Percentiles rank a stretch among this genome's conserved stretches.
phyloP scores from a whole-genome alignment of 345 rosid genomes.

The Boechera divaricarpa region DNA sequence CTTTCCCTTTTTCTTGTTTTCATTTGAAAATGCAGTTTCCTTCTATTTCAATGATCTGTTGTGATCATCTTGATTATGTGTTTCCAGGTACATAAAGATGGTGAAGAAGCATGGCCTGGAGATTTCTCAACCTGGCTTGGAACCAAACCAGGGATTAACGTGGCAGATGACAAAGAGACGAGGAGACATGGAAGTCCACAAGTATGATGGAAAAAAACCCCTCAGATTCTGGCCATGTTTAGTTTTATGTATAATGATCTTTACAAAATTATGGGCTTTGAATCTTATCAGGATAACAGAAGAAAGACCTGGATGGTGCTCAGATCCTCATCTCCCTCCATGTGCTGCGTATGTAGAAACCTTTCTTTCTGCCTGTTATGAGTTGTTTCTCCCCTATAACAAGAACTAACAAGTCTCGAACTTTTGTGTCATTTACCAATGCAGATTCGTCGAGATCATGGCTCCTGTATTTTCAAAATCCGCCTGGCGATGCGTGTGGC shows the following conservation, averaged over 20 bases:
- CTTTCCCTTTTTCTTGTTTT: constrained; percentile 16
- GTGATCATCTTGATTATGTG: constrained; percentile 14
- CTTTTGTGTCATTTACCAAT: constrained; percentile 22
- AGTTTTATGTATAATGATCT: constrained; percentile 2
- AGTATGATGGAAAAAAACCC: constrained; percentile 53
- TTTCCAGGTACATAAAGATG: constrained; percentile 70
- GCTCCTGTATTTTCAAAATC: constrained; percentile 95
- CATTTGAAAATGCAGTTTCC: not conserved
- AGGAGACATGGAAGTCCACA: constrained; percentile 88
- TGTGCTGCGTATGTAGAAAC: constrained; percentile 86
- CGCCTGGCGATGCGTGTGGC: constrained; percentile 99
- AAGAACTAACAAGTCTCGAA: not conserved
- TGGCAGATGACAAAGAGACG: constrained; percentile 99
- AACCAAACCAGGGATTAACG: constrained; percentile 77
- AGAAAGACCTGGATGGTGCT: constrained; percentile 95
- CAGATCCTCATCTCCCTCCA: constrained; percentile 85
- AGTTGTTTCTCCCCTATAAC: not conserved
- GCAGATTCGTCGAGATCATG: constrained; percentile 98
- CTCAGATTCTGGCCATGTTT: constrained; percentile 1
- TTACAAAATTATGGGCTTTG: constrained; percentile 29
- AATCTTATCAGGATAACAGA: constrained; percentile 60
- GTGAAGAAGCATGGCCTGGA: constrained; percentile 95
- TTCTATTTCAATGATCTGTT: constrained; percentile 15
- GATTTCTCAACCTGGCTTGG: constrained; percentile 98
- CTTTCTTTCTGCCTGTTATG: constrained; percentile 20